Evolutionary conservation across 2,329 filamentous ascomycete species (phyloP).

Genomic region (Aspergillus costaricaensis): DNA sequence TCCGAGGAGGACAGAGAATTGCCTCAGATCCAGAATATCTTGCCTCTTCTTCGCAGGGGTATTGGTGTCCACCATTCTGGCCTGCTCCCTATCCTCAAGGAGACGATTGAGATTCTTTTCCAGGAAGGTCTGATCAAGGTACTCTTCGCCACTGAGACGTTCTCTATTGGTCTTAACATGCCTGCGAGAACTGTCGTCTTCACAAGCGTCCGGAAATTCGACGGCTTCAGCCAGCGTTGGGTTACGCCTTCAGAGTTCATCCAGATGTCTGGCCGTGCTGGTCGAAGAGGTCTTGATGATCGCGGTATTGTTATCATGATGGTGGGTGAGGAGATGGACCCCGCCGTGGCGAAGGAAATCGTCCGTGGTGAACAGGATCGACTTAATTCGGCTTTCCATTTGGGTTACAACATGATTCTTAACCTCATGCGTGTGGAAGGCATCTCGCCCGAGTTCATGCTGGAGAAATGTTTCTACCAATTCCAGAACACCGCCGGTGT

Average conservation of each 20-base stretch:
- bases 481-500: conserved; percentile 95
- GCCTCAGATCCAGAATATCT: conserved; percentile 85
- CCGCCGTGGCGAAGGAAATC: conserved; percentile 88
- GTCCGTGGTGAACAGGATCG: conserved; percentile 96
- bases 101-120: conserved; percentile 98
- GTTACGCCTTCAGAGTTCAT: conserved; percentile 95
- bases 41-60: conserved; percentile 84
- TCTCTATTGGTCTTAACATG: conserved; percentile 99
- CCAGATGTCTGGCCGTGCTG: conserved; percentile 97
- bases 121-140: conserved; percentile 98
- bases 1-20: conserved; percentile 88
- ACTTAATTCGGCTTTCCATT: conserved; percentile 94
- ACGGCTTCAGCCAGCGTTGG: conserved; percentile 77
- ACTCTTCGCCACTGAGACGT: conserved; percentile 95
- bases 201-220: conserved; percentile 92
- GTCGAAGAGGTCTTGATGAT: conserved; percentile 94
- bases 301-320: conserved; percentile 99
- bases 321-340: conserved; percentile 96
- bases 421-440: conserved; percentile 97
- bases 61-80: conserved; percentile 98
- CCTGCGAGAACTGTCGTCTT: conserved; percentile 99
- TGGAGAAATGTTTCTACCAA: conserved; percentile 97
- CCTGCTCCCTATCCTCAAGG: conserved; percentile 90
- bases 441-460: conserved; percentile 98
- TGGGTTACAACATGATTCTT: conserved; percentile 99